Evolutionary conservation across 257 asterid species (phyloP).

Genomic region (Thymus mandschuricus): DNA sequence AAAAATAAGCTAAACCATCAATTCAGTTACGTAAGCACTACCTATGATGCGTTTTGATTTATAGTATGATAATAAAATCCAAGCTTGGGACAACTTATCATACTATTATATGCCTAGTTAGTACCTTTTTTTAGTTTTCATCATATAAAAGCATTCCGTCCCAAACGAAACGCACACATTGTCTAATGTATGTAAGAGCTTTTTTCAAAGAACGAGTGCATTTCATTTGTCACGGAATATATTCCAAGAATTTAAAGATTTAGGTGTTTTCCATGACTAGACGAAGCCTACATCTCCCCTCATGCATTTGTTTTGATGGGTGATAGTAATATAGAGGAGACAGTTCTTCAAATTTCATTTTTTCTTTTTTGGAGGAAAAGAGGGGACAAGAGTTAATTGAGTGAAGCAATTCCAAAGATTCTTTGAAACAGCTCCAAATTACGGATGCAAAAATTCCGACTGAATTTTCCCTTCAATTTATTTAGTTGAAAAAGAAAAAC

Average conservation of each 20-base stretch:
- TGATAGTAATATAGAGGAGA: slow-evolving; percentile 22
- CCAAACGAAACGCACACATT: no score
- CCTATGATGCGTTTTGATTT: neutral
- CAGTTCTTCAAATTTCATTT: slow-evolving; percentile 24
- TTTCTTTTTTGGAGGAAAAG: neutral
- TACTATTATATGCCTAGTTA: no score
- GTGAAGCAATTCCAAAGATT: slow-evolving; percentile 53
- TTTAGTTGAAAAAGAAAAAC: slow-evolving; percentile 33
- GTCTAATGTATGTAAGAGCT: no score
- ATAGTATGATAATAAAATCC: neutral
- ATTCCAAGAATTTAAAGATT: no score
- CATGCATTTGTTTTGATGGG: neutral
- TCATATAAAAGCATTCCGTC: no score
- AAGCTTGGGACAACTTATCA: no score
- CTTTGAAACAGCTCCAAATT: slow-evolving; percentile 48
- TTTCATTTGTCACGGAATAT: no score
- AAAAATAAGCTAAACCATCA: neutral
- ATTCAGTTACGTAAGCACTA: slow-evolving; percentile 1
- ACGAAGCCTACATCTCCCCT: neutral
- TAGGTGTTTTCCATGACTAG: neutral
- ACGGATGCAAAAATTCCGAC: slow-evolving; percentile 43
- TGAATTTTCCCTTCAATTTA: slow-evolving; percentile 34
- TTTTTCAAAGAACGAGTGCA: no score
- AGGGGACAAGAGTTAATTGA: slow-evolving; percentile 37
- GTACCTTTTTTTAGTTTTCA: no score